phyloP scores from a whole-genome alignment of 192 early-diverging fungal genomes.

The Thamnidium elegans region DNA sequence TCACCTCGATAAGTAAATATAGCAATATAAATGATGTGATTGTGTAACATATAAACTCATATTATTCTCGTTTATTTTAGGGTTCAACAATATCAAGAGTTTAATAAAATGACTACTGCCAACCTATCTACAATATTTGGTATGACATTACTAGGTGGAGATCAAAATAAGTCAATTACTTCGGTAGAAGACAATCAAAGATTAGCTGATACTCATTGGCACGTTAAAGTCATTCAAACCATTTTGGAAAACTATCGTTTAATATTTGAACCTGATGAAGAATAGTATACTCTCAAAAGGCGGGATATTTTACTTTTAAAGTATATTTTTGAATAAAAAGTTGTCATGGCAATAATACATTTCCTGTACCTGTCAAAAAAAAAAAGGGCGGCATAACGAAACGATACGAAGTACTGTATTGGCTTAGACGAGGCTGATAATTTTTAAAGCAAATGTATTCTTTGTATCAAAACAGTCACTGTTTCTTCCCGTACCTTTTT shows the following conservation, averaged over 20 bases:
- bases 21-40: neutral
- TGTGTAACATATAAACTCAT: slow-evolving; percentile 1
- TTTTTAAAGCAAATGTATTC: too few relatives aligned
- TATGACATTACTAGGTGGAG: slow-evolving; percentile 70
- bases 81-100: slow-evolving; percentile 70
- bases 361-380: neutral
- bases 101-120: slow-evolving; percentile 84
- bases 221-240: slow-evolving; percentile 63
- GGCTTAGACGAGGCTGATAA: too few relatives aligned
- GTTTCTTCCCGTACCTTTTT: too few relatives aligned
- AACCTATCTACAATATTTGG: slow-evolving; percentile 95
- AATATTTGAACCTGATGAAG: slow-evolving; percentile 67
- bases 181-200: slow-evolving; percentile 33
- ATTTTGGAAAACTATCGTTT: slow-evolving; percentile 58
- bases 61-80: slow-evolving; percentile 40
- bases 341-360: neutral
- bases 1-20: slow-evolving; percentile 73
- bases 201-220: slow-evolving; percentile 59
- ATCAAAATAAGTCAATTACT: slow-evolving; percentile 10
- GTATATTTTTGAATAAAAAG: neutral
- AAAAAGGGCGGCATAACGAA: too few relatives aligned
- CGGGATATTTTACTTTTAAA: neutral
- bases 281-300: slow-evolving; percentile 7
- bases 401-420: too few relatives aligned
- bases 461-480: too few relatives aligned